These are phyloP conservation scores for Fusarium acutatum DNA, from an alignment of 2,329 filamentous ascomycete species.

Conservation along the genomic window DNA sequence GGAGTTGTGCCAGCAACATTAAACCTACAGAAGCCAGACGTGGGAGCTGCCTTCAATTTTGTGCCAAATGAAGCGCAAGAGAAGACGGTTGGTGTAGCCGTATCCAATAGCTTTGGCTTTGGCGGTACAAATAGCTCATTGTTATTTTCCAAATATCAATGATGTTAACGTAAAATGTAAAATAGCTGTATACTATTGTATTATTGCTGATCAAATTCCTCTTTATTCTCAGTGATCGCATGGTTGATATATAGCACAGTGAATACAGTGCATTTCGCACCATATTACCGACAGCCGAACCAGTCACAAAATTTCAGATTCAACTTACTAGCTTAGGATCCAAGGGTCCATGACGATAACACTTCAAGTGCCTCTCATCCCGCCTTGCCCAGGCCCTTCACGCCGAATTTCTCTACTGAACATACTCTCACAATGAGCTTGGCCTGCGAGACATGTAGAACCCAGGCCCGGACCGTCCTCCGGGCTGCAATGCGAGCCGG, in stretches of 20 bases:
- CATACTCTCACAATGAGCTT: conserved; percentile 38
- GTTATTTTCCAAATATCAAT: conserved; percentile 67
- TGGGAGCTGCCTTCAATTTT: conserved; percentile 84
- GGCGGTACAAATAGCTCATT: conserved; percentile 94
- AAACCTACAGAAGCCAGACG: conserved; percentile 75
- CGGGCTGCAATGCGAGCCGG: conserved; percentile 45
- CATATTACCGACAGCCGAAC: conserved; percentile 11
- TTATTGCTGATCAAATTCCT: background rate
- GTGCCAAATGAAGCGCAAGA: conserved; percentile 77
- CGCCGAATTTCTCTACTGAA: background rate
- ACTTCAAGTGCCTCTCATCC: conserved; percentile 15
- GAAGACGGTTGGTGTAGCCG: conserved; percentile 73
- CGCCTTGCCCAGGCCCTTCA: conserved; percentile 5
- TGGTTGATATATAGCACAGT: conserved; percentile 13
- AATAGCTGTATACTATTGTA: background rate
- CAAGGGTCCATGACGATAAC: conserved; percentile 43
- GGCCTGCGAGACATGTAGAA: conserved; percentile 60
- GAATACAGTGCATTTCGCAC: conserved; percentile 3
- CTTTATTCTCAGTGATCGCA: background rate
- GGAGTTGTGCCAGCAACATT: conserved; percentile 84
- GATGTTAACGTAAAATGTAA: background rate
- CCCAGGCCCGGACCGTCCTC: conserved; percentile 53
- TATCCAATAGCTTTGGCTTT: conserved; percentile 98
- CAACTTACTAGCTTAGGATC: background rate
- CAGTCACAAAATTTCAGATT: conserved; percentile 22